Base-by-base conservation (phyloP, 345 rosid genomes). In the Eucalyptus caleyi region DNA sequence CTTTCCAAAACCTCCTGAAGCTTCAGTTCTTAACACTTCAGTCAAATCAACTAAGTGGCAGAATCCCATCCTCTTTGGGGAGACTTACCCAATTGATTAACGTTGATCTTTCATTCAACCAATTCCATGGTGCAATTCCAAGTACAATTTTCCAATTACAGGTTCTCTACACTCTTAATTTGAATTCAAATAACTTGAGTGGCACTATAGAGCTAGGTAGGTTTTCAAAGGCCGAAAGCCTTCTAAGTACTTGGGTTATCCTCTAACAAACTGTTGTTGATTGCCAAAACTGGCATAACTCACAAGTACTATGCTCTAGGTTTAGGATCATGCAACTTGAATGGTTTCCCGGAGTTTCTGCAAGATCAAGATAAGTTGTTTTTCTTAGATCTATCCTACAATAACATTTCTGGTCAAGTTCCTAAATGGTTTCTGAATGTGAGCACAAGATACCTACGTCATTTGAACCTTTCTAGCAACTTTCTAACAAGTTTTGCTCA, bases 41-140 rank as follows among this genome's bases (percentile, higher is more conserved):
- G 15, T 21, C 11, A 7, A 92, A 92, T 44, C 50, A 88, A 50
- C 12, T 92, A 7, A 51, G 83, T 12, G 91, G 92, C 37, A 60
- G 21, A 24, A 69, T 91, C 3, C 92, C 91, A 37, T 30, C 51
- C 53, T 51, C 53, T 7, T n/a, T 88, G 4, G 16, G 37, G n/a
- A 91, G 88, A 50, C 87, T 93, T 26, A 92, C 91, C 44, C 67
- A 44, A 3, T 26, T 92, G 30, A 14, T 37, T 6, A 1, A 0
- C 24, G 12, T 93, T 9, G 40, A 42, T 62, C 87, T 93, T 27
- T 42, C 56, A 5, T 11, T 2, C 3, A 93, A 92, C 50, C 37
- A 86, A 11, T 65, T 92, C 40, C 53, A 77, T 11, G 93, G 94
- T 37, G 13, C 83, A 53, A 82, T 93, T 21, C 91, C 91, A 44